Base-by-base conservation (phyloP, 2,329 filamentous ascomycete species). In the Colletotrichum sp. region DNA sequence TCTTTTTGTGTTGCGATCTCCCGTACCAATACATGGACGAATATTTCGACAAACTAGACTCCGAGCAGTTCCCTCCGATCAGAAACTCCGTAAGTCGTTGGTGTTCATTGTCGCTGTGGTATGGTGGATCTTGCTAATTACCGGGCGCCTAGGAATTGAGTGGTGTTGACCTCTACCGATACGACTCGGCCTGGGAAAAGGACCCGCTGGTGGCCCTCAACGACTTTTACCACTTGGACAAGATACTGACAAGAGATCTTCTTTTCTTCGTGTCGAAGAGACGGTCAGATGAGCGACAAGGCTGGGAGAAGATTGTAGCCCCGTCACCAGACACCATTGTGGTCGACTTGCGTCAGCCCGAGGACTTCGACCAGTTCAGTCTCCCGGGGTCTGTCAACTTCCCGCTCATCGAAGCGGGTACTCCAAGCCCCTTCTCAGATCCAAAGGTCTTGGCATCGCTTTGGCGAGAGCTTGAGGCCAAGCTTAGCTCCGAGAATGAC, bases 11-110 rank as follows among this genome's bases (percentile, higher is more conserved):
- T 81, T 92, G 91, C 73, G 91, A 93, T 72, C 77, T 93, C 28
- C 91, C 91, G 0, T 92, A 93, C 76, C 91, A 92, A 79, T 92
- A 92, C 74, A 87, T 92, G 61, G 84, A 87, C 28, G 89, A 90
- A 77, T 92, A 92, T 78, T 92, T 92, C 77, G 85, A 88, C 30
- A 91, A 91, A 77, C 82, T 92, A 13, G 86, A 84, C 3, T 77
- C 84, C 2, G 82, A 83, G 4, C 81, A 88, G 59, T 92, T 92
- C 78, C 87, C 85, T 4, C 80, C 86, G 0, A 90, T 91, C 32
- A 81, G 81, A 26, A 84, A 85, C n/a, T 84, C 89, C 74, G 84
- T 84, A 75, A 69, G 7, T 24, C 3, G 9, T 10, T 9, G 48
- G 14, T 16, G 14, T 59, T 24, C 32, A 58, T 28, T 16, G 18